Percentiles rank a stretch among this genome's conserved stretches.
Conservation (phyloP, 176 grass and related monocot genomes). For the Eremochloa ophiuroides region DNA sequence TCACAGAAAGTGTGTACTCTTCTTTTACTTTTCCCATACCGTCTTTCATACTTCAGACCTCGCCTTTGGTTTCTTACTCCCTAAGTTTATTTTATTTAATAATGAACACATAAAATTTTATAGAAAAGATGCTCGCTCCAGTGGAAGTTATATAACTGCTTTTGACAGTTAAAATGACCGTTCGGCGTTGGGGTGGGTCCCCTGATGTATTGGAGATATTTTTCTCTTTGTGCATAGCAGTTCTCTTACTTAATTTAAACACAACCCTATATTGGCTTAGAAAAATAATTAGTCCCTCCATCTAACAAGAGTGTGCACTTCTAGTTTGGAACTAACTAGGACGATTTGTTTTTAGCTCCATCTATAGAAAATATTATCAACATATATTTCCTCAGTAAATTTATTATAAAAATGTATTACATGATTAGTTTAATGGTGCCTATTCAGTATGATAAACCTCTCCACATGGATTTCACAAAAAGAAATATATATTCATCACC, state of each 20-base stretch:
- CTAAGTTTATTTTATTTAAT: constrained; percentile 22
- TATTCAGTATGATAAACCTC: not conserved
- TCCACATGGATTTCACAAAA: not conserved
- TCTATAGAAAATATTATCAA: not conserved
- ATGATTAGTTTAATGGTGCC: not conserved
- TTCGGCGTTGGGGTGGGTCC: constrained; percentile 1
- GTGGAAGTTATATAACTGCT: constrained; percentile 27
- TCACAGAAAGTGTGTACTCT: constrained; percentile 16
- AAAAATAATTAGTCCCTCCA: not conserved
- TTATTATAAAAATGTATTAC: not conserved
- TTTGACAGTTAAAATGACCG: not conserved
- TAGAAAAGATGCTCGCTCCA: not conserved
- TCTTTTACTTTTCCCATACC: constrained; percentile 10
- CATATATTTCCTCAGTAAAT: not conserved
- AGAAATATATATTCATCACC: not conserved
- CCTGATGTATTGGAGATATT: not conserved
- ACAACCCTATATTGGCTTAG: not conserved
- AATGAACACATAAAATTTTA: not conserved
- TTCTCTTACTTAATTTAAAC: not conserved
- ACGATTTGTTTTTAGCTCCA: not conserved
- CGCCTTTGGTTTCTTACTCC: constrained; percentile 18
- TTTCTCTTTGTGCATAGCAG: not conserved
- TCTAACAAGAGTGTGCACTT: too few species aligned
- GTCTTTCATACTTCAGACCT: constrained; percentile 1
- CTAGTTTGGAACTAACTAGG: not conserved